Evolutionary conservation across 2,329 filamentous ascomycete genomes (phyloP).

Genomic region (Exophiala viscosa): DNA sequence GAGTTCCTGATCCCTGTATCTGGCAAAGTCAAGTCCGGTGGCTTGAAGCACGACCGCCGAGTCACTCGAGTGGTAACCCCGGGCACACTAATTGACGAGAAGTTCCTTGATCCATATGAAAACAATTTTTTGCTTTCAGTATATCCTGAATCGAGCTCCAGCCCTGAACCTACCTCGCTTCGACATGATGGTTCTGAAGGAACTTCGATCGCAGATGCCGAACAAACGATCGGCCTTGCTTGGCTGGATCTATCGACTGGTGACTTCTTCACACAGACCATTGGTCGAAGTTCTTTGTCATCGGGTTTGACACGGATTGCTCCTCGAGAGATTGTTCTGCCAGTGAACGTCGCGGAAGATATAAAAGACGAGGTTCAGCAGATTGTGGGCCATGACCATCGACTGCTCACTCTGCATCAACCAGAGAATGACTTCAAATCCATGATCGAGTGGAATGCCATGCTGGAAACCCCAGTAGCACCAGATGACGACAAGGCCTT

Average conservation of each 20-base stretch:
- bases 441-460: constrained; percentile 65
- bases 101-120: constrained; percentile 89
- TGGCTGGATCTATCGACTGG: constrained; percentile 96
- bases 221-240: constrained; percentile 66
- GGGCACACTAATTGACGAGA: constrained; percentile 93
- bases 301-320: constrained; percentile 78
- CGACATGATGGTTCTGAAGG: constrained; percentile 31
- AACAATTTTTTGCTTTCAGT: constrained; percentile 91
- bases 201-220: constrained; percentile 22
- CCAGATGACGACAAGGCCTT: constrained; percentile 55
- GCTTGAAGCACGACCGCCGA: constrained; percentile 76
- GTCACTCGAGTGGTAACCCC: constrained; percentile 88
- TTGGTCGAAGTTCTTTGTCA: constrained; percentile 67
- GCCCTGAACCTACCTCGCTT: constrained; percentile 21
- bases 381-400: constrained; percentile 69
- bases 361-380: constrained; percentile 60
- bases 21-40: constrained; percentile 69
- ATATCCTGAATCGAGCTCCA: constrained; percentile 40
- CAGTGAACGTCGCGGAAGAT: constrained; percentile 58
- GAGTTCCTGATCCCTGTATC: constrained; percentile 75
- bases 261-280: constrained; percentile 81
- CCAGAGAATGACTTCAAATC: constrained; percentile 43
- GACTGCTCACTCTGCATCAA: constrained; percentile 70
- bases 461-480: constrained; percentile 71
- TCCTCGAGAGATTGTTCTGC: constrained; percentile 79